Evolutionary conservation across 129 eudicot genomes (phyloP).

Genomic region (Arctium minus): DNA sequence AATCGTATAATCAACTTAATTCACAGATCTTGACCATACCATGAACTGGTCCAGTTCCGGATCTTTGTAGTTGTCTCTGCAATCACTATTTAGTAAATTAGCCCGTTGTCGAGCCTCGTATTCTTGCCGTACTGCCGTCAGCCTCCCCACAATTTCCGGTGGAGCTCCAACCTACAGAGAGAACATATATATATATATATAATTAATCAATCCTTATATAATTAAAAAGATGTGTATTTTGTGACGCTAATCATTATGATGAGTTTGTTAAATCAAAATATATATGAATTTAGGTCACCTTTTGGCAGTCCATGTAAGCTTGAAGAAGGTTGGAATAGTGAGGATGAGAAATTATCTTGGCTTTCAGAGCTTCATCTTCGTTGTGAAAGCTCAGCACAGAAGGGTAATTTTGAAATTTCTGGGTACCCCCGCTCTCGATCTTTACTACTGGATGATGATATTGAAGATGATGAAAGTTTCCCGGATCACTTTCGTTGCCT

Average conservation of each 20-base stretch:
- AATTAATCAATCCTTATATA: no score
- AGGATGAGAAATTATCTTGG: conserved; percentile 91
- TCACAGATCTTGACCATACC: conserved; percentile 33
- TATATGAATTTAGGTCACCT: conserved; percentile 36
- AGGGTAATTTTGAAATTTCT: conserved; percentile 47
- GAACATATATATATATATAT: background rate
- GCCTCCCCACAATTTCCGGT: conserved; percentile 72
- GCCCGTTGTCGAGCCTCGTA: conserved; percentile 67
- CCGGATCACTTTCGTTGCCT: conserved; percentile 5
- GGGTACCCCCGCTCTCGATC: conserved; percentile 59
- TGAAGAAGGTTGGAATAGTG: conserved; percentile 84
- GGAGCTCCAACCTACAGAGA: conserved; percentile 65
- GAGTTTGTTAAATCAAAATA: background rate
- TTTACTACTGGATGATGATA: conserved; percentile 51
- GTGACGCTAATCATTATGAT: no score
- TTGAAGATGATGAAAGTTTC: conserved; percentile 29
- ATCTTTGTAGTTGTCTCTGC: conserved; percentile 58
- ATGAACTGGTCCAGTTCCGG: conserved; percentile 96
- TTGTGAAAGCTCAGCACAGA: conserved; percentile 28
- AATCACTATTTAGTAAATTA: conserved; percentile 17
- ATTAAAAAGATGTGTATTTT: no score
- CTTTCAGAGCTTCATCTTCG: conserved; percentile 70
- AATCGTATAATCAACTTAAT: background rate
- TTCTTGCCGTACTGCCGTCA: conserved; percentile 68
- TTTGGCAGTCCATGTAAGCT: conserved; percentile 95